Conservation (phyloP, 768 basidiomycete species). For the Tricholoma sp. region DNA sequence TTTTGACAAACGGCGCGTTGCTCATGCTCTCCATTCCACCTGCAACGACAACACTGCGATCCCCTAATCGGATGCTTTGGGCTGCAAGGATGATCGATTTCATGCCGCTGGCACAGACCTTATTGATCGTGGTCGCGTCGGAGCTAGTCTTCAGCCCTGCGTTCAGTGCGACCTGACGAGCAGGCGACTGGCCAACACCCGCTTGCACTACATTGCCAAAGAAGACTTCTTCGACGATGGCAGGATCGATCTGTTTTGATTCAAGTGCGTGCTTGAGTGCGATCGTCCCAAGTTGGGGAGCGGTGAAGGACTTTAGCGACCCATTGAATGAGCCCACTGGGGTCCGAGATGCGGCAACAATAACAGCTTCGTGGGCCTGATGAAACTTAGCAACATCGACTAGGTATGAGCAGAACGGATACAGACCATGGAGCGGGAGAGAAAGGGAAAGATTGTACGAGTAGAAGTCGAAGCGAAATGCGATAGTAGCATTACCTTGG, state of each 20-base stretch:
- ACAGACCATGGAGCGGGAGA: slow-evolving; percentile 50
- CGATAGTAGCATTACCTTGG: slow-evolving; percentile 41
- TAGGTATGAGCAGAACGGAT: slow-evolving; percentile 1
- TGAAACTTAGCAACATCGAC: slow-evolving; percentile 3
- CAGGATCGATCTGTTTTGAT: slow-evolving; percentile 73
- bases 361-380: slow-evolving; percentile 76
- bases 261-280: slow-evolving; percentile 90
- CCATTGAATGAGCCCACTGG: slow-evolving; percentile 94
- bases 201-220: slow-evolving; percentile 98
- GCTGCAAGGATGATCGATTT: slow-evolving; percentile 93
- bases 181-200: slow-evolving; percentile 96
- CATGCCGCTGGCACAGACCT: slow-evolving; percentile 97
- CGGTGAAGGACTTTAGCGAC: slow-evolving; percentile 79
- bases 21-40: slow-evolving; percentile 99
- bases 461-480: slow-evolving; percentile 36
- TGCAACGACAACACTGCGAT: slow-evolving; percentile 81
- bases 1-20: slow-evolving; percentile 82
- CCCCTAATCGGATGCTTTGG: slow-evolving; percentile 84
- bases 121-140: slow-evolving; percentile 99
- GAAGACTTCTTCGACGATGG: slow-evolving; percentile 90
- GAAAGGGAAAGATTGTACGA: slow-evolving; percentile 32
- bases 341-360: slow-evolving; percentile 90
- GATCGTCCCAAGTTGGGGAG: slow-evolving; percentile 82
- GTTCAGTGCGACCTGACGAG: slow-evolving; percentile 90
- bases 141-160: slow-evolving; percentile 81